Percentiles rank a stretch among this genome's conserved stretches.
phyloP scores from a whole-genome alignment of 2,329 filamentous ascomycete genomes.

The Magnaporthiopsis rhizophila region DNA sequence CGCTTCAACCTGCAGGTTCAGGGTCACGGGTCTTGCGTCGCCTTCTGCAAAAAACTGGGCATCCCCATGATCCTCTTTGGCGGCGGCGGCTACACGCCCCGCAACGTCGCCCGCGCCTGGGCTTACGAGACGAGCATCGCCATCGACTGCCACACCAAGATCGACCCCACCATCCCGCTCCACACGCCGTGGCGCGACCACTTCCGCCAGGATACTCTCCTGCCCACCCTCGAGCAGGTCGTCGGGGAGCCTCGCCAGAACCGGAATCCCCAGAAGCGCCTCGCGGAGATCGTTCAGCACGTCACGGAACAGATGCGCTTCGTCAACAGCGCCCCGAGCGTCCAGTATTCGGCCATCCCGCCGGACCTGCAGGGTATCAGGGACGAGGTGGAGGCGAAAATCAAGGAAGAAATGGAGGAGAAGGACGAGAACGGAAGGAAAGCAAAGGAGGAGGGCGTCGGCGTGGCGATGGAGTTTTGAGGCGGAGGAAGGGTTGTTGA shows the following conservation, averaged over 20 bases:
- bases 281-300: constrained; percentile 67
- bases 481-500: neutral
- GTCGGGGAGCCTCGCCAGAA: constrained; percentile 64
- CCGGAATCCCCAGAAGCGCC: constrained; percentile 67
- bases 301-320: constrained; percentile 83
- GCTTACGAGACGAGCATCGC: constrained; percentile 92
- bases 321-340: constrained; percentile 75
- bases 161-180: constrained; percentile 65
- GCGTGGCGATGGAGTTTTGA: constrained; percentile 46
- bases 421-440: constrained; percentile 45
- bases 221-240: constrained; percentile 73
- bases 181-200: constrained; percentile 82
- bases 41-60: constrained; percentile 73
- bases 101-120: constrained; percentile 95
- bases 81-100: constrained; percentile 90
- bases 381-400: constrained; percentile 58
- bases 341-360: constrained; percentile 74
- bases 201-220: constrained; percentile 80
- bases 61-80: constrained; percentile 86
- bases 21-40: constrained; percentile 85
- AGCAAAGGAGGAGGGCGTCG: constrained; percentile 49
- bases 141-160: constrained; percentile 62
- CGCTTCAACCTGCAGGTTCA: constrained; percentile 96
- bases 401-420: constrained; percentile 58
- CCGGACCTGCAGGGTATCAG: constrained; percentile 63